These are phyloP conservation scores for Coprinellus aureogranulatus DNA, from an alignment of 768 basidiomycete species.

Conservation along the genomic window DNA sequence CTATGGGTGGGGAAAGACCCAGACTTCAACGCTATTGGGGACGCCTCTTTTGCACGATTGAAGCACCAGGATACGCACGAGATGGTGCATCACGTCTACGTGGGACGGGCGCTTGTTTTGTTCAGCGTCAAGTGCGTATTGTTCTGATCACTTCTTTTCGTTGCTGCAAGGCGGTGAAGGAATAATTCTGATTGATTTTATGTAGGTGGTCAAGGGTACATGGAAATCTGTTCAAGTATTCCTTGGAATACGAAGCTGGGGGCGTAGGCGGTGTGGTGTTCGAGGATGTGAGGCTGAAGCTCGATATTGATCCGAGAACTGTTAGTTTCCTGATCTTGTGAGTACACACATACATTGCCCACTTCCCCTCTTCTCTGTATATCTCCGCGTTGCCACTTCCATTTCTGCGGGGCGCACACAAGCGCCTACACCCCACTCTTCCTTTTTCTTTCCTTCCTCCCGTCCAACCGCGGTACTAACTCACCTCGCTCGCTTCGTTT, in stretches of 20 bases:
- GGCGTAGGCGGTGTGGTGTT: constrained; percentile 57
- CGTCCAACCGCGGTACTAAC: background rate
- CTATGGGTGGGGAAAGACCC: constrained; percentile 67
- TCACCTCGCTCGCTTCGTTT: background rate
- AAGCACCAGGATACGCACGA: constrained; percentile 40
- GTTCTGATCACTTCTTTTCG: background rate
- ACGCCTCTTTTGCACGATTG: constrained; percentile 55
- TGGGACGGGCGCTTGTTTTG: constrained; percentile 56
- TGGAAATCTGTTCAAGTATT: constrained; percentile 48
- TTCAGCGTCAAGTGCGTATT: constrained; percentile 50
- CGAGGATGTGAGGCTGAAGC: constrained; percentile 47
- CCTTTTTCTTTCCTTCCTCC: background rate
- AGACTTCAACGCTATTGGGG: constrained; percentile 55
- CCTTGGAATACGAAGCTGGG: constrained; percentile 63
- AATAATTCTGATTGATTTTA: background rate
- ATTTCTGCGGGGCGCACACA: too few species aligned
- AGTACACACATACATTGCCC: constrained; percentile 22
- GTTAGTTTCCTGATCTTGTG: constrained; percentile 64
- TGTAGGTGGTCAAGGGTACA: constrained; percentile 50
- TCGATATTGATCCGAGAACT: constrained; percentile 53
- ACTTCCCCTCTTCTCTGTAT: background rate
- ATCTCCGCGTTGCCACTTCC: too few species aligned
- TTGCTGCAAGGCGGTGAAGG: background rate
- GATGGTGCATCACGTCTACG: constrained; percentile 52
- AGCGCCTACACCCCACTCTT: background rate